Base-by-base conservation (phyloP, 495 filamentous ascomycete species). In the Tuber microsphaerosporum region DNA sequence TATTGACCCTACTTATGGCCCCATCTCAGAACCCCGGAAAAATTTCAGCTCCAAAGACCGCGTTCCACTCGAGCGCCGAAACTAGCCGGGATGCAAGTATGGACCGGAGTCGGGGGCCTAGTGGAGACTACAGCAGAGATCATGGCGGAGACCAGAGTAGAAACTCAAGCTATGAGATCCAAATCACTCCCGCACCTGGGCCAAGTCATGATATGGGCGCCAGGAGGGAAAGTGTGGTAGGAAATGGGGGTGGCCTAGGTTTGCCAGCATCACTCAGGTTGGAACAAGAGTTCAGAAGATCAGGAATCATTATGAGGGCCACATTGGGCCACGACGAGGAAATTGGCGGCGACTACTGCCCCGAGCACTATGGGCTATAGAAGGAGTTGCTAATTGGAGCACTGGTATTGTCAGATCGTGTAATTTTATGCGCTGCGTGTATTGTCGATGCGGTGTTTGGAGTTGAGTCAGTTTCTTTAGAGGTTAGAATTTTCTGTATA, bases 201-300 rank as follows among this genome's bases (percentile, higher is more conserved):
- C 6, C 31, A 19, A 65, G 56, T 34, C 56, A 65, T 5, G 56
- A 65, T 19, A 65, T 65, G 56, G 26, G 56, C 14, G 16, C 43
- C 26, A 56, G 51, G 42, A 43, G 73, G 41, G 73, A 71, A 46
- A 74, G 73, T 41, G 68, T 17, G 45, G 9, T 39, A 22, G 44
- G 43, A 20, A 34, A 46, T 26, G 75, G 39, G 45, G 65, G 65
- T 22, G 68, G 75, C 1, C 26, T 76, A 34, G 72, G 72, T n/a
- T 46, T 76, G 10, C 61, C 75, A 22, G 56, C 61, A 34, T 68
- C 72, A 22, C 73, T 74, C 8, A 71, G 75, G 68, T 61, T 45
- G 37, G 75, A 74, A 74, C 73, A 73, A 71, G 75, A 74, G 17
- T 34, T 74, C 72, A 74, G 75, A 26, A 74, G 72, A 43, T 74